Base-by-base conservation (phyloP, 129 eudicot species). In the Flaveria brownii region DNA sequence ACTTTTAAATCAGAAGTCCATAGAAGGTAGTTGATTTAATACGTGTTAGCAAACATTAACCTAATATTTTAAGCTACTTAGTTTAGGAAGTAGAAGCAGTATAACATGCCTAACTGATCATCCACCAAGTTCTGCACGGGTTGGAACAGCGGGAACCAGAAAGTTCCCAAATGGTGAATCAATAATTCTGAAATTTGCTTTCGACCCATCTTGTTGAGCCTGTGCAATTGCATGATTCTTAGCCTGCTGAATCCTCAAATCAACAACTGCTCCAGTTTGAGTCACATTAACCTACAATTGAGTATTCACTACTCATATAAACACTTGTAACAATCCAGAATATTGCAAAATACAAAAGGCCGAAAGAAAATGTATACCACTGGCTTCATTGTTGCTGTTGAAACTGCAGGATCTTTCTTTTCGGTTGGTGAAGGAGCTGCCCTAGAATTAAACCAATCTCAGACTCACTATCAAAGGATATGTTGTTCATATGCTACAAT, bases 161-260 rank as follows among this genome's bases (percentile, higher is more conserved):
- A 83, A 90, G 79, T 93, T 93, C 63, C 98, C 92, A 82, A 83
- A 92, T 10, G 87, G 94, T 3, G 98, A 93, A 73, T 90, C 95
- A 13, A 93, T 82, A 55, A 93, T 80, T 73, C 78, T 91, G 62
- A 77, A 93, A 71, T 90, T 93, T 0, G 82, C 89, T 22, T 78
- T 88, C 72, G 89, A 88, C 73, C 92, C 87, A 2, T 90, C 96
- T 81, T 85, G 91, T 66, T 88, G 89, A 56, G 92, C 96, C 74
- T 88, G 89, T 7, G 92, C 85, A 52, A 93, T 81, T 63, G 98
- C 94, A 67, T 55, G 41, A 75, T 83, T 79, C 83, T 79, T 92
- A 16, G 88, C 91, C 65, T 83, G 91, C 67, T 86, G 93, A 63
- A 84, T 86, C 84, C 70, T 82, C 17, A 69, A 25, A 80, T 81